Base-by-base conservation (phyloP, 768 basidiomycete genomes). In the Auricularia sp. region DNA sequence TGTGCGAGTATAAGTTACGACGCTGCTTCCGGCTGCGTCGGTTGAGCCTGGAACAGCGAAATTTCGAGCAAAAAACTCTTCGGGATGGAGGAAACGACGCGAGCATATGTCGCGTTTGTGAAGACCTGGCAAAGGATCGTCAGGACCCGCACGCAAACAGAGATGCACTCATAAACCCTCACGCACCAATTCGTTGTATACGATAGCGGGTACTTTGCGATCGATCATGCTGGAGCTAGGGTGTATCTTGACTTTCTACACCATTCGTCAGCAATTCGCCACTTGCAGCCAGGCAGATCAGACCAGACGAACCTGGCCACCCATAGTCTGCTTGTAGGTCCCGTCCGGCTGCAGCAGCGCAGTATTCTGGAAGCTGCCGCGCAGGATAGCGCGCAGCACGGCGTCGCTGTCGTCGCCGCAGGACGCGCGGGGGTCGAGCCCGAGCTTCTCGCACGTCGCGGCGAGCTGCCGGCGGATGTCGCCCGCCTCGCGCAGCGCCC, bases 121-220 rank as follows among this genome's bases (percentile, higher is more conserved):
- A 87, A 86, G 61, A 92, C 80, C 89, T 92, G 70, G 45, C 37
- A 63, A 63, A 3, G 54, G 44, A 54, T 33, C 35, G 14, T 54
- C 18, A 66, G 62, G 35, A 62, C 51, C 0, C 39, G 39, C 8
- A 14, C 39, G 61, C 34, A 64, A 37, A 67, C 47, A 62, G 42
- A 24, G 44, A 21, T 2, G 33, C 37, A 56, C 13, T 21, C 56
- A 39, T 0, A 42, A 14, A 42, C 39, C 1, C 65, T 51, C 2
- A 78, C 88, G 71, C 67, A 97, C 96, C 72, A 99, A 77, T 72
- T 99, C 97, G 73, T 96, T 89, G 72, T 91, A 99, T 44, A 99
- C 82, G 67, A 99, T 93, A 4, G 89, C 92, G 0, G 87, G 86
- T 0, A 87, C 84, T 72, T 90, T 92, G 71, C 90, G 92, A 68